phyloP scores from a whole-genome alignment of 2,329 filamentous ascomycete species.

The Ascochyta pisi region DNA sequence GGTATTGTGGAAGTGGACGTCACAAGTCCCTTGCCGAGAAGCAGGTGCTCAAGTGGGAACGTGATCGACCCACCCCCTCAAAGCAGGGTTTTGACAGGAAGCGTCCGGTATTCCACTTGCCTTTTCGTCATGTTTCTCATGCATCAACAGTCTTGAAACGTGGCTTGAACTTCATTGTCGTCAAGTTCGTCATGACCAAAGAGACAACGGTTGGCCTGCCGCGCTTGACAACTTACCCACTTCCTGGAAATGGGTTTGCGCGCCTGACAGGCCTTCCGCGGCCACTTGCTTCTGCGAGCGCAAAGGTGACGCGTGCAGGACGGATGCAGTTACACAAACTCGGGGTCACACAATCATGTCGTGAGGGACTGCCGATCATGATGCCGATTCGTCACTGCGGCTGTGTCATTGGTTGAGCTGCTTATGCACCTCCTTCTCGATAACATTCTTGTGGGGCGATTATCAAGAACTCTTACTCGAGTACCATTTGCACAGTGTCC shows the following conservation, averaged over 20 bases:
- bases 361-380: conserved; percentile 6
- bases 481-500: background rate
- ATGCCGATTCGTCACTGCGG: background rate
- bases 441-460: background rate
- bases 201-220: background rate
- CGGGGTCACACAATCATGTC: background rate
- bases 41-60: background rate
- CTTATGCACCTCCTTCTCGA: background rate
- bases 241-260: background rate
- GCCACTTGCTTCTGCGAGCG: background rate
- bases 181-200: conserved; percentile 2
- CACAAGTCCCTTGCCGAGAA: background rate
- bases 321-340: background rate
- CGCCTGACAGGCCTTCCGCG: background rate
- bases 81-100: conserved; percentile 1
- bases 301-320: conserved; percentile 6
- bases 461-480: conserved; percentile 4
- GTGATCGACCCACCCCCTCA: background rate
- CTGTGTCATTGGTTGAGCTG: conserved; percentile 4
- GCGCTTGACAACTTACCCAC: conserved; percentile 1
- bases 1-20: background rate
- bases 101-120: background rate
- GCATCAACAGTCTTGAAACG: conserved; percentile 5
- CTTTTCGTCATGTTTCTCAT: conserved; percentile 3
- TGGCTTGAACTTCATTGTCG: background rate